These are phyloP conservation scores for Agroathelia rolfsii DNA, from an alignment of 1,284 basidiomycete species.

Conservation along the genomic window DNA sequence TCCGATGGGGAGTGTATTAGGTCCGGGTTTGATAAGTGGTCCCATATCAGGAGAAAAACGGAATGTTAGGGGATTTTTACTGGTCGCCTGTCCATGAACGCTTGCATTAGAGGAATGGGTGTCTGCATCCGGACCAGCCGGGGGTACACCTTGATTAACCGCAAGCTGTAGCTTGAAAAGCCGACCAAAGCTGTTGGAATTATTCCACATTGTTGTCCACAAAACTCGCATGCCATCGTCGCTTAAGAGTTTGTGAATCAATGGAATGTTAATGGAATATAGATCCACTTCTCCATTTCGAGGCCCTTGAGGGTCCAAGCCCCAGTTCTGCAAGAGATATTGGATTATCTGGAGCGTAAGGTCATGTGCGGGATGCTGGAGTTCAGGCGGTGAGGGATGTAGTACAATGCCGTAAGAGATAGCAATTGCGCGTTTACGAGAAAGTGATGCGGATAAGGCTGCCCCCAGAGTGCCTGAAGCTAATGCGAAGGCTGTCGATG, in stretches of 20 bases:
- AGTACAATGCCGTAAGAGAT: constrained; percentile 79
- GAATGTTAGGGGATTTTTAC: constrained; percentile 43
- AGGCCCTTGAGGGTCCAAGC: constrained; percentile 48
- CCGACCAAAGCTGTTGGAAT: constrained; percentile 66
- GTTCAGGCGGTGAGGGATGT: constrained; percentile 52
- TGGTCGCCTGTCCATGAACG: constrained; percentile 1
- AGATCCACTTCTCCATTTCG: constrained; percentile 62
- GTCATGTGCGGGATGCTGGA: constrained; percentile 60
- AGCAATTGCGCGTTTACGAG: constrained; percentile 61
- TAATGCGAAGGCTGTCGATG: constrained; percentile 80
- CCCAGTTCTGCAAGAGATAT: constrained; percentile 77
- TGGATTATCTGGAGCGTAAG: constrained; percentile 60
- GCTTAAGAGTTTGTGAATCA: constrained; percentile 50
- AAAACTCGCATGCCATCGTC: constrained; percentile 49
- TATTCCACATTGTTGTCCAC: constrained; percentile 71
- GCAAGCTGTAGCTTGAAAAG: constrained; percentile 56
- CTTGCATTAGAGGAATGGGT: too few species aligned
- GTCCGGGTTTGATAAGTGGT: constrained; percentile 53
- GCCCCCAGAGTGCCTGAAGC: constrained; percentile 90
- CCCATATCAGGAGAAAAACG: constrained; percentile 75
- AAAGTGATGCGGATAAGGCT: constrained; percentile 72
- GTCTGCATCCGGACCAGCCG: constrained; percentile 35
- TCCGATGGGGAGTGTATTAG: constrained; percentile 54
- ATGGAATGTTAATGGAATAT: constrained; percentile 76
- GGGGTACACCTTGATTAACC: too few species aligned